phyloP scores from a whole-genome alignment of 306 rosid genomes.

The Mimosa pudica region DNA sequence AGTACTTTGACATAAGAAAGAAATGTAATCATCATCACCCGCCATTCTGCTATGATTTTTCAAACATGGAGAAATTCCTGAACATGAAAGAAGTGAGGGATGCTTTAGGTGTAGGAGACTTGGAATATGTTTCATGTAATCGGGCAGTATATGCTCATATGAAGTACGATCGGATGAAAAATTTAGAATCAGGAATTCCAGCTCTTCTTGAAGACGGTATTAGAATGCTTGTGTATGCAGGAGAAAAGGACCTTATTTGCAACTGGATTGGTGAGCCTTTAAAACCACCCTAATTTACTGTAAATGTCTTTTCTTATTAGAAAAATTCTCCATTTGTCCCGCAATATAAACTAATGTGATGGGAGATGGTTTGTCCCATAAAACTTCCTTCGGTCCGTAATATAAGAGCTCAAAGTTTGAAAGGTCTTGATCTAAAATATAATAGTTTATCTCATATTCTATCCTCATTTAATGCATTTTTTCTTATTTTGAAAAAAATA shows the following conservation, averaged over 20 bases:
- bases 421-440: too few relatives aligned
- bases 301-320: too few relatives aligned
- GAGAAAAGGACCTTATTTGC: constrained; percentile 92
- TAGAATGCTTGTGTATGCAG: constrained; percentile 84
- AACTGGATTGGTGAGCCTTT: constrained; percentile 76
- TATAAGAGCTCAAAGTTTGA: too few relatives aligned
- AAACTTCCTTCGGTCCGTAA: too few relatives aligned
- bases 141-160: neutral
- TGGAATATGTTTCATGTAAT: constrained; percentile 66
- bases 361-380: too few relatives aligned
- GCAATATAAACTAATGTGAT: too few relatives aligned
- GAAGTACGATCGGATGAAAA: constrained; percentile 81
- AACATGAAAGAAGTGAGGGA: constrained; percentile 63
- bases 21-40: constrained; percentile 56
- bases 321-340: neutral
- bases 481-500: too few relatives aligned
- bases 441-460: too few relatives aligned
- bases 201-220: constrained; percentile 87
- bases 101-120: constrained; percentile 80
- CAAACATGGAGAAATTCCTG: constrained; percentile 69
- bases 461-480: too few relatives aligned
- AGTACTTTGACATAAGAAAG: constrained; percentile 92
- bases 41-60: constrained; percentile 73
- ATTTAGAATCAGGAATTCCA: constrained; percentile 92
- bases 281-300: neutral